Conservation (phyloP, 768 basidiomycete genomes). For the Trametes cingulata region DNA sequence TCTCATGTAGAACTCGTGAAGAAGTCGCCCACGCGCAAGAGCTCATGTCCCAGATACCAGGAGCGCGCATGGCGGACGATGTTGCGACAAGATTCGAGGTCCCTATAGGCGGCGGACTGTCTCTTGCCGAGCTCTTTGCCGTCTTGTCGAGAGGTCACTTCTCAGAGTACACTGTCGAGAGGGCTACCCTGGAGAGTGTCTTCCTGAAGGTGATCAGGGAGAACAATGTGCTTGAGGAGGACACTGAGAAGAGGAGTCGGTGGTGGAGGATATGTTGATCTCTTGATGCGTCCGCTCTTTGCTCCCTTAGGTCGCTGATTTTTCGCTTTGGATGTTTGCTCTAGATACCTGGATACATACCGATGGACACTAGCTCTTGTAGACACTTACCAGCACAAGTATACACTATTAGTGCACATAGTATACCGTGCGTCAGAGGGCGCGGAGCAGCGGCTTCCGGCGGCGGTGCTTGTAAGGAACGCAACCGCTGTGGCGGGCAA, state of each 20-base stretch:
- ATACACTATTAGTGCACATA: no score
- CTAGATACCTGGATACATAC: not conserved
- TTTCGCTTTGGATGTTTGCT: not conserved
- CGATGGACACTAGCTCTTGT: not conserved
- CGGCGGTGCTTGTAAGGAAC: no score
- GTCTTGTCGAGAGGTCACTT: slow-evolving; percentile 53
- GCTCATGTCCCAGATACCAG: slow-evolving; percentile 63
- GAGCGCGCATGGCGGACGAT: slow-evolving; percentile 66
- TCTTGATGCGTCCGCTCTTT: not conserved
- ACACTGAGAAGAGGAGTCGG: slow-evolving; percentile 23
- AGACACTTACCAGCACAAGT: no score
- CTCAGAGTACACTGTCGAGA: slow-evolving; percentile 70
- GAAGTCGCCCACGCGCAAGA: slow-evolving; percentile 57
- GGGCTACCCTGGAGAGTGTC: slow-evolving; percentile 67
- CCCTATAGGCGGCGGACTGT: slow-evolving; percentile 48
- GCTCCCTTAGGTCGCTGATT: not conserved
- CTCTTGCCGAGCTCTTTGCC: slow-evolving; percentile 62
- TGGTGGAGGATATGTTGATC: slow-evolving; percentile 22
- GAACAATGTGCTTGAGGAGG: slow-evolving; percentile 57
- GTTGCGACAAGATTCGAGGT: slow-evolving; percentile 78
- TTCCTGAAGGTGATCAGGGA: slow-evolving; percentile 71
- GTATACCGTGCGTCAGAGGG: not conserved
- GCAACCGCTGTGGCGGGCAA: not conserved
- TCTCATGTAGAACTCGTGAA: slow-evolving; percentile 64
- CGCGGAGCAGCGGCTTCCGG: not conserved